Base-by-base conservation (phyloP, 2,329 filamentous ascomycete genomes). In the Paramyrothecium roridum region DNA sequence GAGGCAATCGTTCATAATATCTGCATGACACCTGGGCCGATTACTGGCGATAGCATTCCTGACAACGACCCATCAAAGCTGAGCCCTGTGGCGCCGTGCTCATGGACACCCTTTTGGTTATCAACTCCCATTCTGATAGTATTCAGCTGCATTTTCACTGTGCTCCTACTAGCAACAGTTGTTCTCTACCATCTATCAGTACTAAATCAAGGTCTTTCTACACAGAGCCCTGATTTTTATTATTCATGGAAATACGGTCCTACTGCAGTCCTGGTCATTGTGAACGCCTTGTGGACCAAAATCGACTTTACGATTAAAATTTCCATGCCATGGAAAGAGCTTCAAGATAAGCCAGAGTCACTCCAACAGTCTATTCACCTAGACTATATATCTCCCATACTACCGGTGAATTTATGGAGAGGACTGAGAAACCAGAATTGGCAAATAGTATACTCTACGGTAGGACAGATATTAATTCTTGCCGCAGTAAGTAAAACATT, bases 321-420 rank as follows among this genome's bases (percentile, higher is more conserved):
- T 26, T 37, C 62, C 8, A 57, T 60, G 43, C 65, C 69, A 2
- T 71, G 68, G 68, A 57, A 57, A 17, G 60, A 61, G 37, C 54
- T 70, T 12, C 54, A 56, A 19, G 48, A 53, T 22, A 64, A 61
- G 3, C 58, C 62, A 1, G 43, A 53, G 3, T 21, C 54, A 2
- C 53, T 59, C 7, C 47, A 58, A 16, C 61, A 60, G 53, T 63
- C 65, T 8, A 33, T 70, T 3, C 52, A 67, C 2, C 55, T 69
- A 17, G 68, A 70, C 50, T 70, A 69, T 52, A 52, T 68, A 3
- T 68, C 68, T 2, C 66, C 67, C 13, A 56, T 61, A 2, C 33
- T 67, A 16, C 54, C 61, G 20, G 52, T 58, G 1, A 61, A 58
- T 21, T 56, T 70, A 4, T 68, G 55, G 56, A 52, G 33, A 8